These are phyloP conservation scores for Kazachstania psychrophila DNA, from an alignment of 805 yeast genomes.

Conservation along the genomic window DNA sequence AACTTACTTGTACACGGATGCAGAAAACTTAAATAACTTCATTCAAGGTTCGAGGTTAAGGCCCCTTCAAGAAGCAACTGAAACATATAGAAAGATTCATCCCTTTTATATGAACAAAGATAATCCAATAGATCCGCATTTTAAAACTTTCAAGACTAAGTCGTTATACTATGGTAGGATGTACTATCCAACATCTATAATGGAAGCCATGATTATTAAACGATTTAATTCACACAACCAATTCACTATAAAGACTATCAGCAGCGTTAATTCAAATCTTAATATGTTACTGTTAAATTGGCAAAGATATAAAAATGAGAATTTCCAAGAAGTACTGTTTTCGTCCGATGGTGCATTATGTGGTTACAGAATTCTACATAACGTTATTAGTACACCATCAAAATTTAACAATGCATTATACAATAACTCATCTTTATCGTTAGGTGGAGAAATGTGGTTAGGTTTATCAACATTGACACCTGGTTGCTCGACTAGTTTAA, in stretches of 20 bases:
- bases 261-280: slow-evolving; percentile 46
- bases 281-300: slow-evolving; percentile 57
- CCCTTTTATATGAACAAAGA: slow-evolving; percentile 29
- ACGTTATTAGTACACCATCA: slow-evolving; percentile 37
- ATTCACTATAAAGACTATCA: slow-evolving; percentile 63
- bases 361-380: slow-evolving; percentile 74
- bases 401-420: slow-evolving; percentile 36
- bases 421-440: slow-evolving; percentile 55
- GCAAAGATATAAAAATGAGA: slow-evolving; percentile 56
- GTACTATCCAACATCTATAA: slow-evolving; percentile 75
- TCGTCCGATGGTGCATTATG: slow-evolving; percentile 76
- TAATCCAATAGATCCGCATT: background rate
- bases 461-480: slow-evolving; percentile 80
- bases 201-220: slow-evolving; percentile 80
- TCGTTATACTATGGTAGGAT: slow-evolving; percentile 72
- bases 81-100: slow-evolving; percentile 56
- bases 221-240: slow-evolving; percentile 53
- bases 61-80: slow-evolving; percentile 55
- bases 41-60: slow-evolving; percentile 40
- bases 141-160: background rate
- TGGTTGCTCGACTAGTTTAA: slow-evolving; percentile 73
- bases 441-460: slow-evolving; percentile 86
- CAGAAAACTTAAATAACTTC: slow-evolving; percentile 45
- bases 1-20: slow-evolving; percentile 63
- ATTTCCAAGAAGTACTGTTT: slow-evolving; percentile 64